A percentile compares a stretch with the other conserved stretches of the same genome.
These are phyloP conservation scores for Apiospora marii DNA, from an alignment of 2,329 filamentous ascomycete species.

Conservation along the genomic window DNA sequence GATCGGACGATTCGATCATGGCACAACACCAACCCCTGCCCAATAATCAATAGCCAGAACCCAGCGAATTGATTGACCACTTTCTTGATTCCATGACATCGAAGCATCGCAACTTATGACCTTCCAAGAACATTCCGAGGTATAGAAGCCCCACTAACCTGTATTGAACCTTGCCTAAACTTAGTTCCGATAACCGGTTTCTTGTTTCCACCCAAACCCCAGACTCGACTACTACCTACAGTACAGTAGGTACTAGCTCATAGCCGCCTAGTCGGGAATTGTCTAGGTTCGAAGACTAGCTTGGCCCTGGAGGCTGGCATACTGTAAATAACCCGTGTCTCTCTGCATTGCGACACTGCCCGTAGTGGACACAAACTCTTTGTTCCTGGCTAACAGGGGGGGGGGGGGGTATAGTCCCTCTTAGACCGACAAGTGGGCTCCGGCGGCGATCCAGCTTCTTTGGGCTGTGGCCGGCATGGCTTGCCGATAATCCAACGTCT, in stretches of 20 bases:
- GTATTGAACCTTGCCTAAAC: background rate
- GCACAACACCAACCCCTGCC: background rate
- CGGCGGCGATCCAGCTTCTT: background rate
- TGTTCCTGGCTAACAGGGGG: conserved; percentile 3
- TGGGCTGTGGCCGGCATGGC: background rate
- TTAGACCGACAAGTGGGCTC: background rate
- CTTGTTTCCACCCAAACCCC: background rate
- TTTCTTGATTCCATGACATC: background rate
- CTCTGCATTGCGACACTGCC: background rate
- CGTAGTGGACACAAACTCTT: background rate
- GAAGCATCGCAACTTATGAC: background rate
- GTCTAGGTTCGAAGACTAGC: background rate
- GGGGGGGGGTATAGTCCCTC: background rate
- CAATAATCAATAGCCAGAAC: background rate
- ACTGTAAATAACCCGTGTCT: no score
- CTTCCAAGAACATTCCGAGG: background rate
- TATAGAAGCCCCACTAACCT: background rate
- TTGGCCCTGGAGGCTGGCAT: no score
- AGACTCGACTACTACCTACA: no score
- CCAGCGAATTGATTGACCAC: background rate
- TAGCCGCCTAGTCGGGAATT: background rate
- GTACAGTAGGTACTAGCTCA: no score
- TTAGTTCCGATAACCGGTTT: conserved; percentile 5
- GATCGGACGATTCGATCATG: background rate
- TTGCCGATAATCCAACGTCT: background rate